phyloP scores from a whole-genome alignment of 1,284 basidiomycete genomes.

The Wallemia mellicola region DNA sequence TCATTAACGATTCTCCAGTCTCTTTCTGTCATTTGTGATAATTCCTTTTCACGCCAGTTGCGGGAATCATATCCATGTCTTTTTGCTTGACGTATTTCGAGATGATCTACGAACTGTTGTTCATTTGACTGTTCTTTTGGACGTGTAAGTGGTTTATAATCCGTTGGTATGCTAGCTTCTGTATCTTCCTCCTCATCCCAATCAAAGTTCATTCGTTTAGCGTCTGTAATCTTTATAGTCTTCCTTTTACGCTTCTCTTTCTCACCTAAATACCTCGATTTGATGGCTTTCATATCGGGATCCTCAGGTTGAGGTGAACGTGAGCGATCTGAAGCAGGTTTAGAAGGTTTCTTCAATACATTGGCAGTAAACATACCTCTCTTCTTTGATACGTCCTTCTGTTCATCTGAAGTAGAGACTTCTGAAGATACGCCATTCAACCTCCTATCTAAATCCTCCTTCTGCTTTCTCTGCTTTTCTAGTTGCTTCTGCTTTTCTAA shows the following conservation, averaged over 20 bases:
- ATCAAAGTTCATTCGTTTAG: constrained; percentile 85
- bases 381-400: too few relatives aligned
- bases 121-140: not conserved
- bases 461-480: not conserved
- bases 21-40: constrained; percentile 80
- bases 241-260: constrained; percentile 74
- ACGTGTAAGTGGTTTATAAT: not conserved
- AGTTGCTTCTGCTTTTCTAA: not conserved
- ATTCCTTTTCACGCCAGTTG: constrained; percentile 89
- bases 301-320: not conserved
- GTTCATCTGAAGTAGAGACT: not conserved
- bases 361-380: not conserved
- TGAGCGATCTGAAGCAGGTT: not conserved
- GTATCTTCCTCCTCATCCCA: constrained; percentile 90
- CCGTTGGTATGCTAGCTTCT: constrained; percentile 15
- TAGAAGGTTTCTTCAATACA: not conserved
- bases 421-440: not conserved
- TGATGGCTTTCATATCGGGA: constrained; percentile 42
- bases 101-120: constrained; percentile 21
- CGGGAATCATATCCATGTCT: constrained; percentile 59
- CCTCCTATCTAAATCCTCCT: constrained; percentile 1
- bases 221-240: constrained; percentile 64
- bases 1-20: constrained; percentile 99
- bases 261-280: constrained; percentile 54
- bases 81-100: constrained; percentile 51